Base-by-base conservation (phyloP, 495 filamentous ascomycete genomes). In the Podospora australis region DNA sequence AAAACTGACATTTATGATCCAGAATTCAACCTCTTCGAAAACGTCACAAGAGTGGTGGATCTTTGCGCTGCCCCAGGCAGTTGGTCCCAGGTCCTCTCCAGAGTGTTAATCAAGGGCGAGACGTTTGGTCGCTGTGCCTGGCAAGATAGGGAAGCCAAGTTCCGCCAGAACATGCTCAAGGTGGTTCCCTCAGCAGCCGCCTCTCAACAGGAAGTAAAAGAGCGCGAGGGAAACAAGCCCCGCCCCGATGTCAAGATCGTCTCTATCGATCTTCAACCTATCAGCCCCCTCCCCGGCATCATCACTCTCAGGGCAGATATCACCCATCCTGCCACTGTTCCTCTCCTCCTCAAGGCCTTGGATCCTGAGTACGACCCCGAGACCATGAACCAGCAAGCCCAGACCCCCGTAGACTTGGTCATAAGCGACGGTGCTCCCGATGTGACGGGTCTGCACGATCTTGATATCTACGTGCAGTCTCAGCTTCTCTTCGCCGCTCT, bases 381-480 rank as follows among this genome's bases (percentile, higher is more conserved):
- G 34, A 56, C 64, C 6, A 69, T 63, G 44, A 63, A 58, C 46
- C 64, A 71, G 11, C 75, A 80, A 35, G 67, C 77, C 14, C 65
- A 71, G 4, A 80, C 89, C 47, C 87, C 82, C 0, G 89, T 95
- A 19, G 89, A 96, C 57, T 79, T 98, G 4, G 91, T 98, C 23
- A 78, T 98, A 45, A 92, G 87, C 41, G 92, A 98, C 55, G 92
- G 92, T 29, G 92, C 92, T 1, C 92, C 92, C 6, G 92, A 98
- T 61, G 94, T 97, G 29, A 98, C 92, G 0, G 92, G 92, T 19
- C 72, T 98, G 3, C 92, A 98, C 63, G 92, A 98, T 66, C 77
- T 98, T 6, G 92, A 98, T 65, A 96, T 96, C 57, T 97, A 97
- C 64, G 85, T 98, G 14, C 92, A 98, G 66, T 88, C 87, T 3